Evolutionary conservation across 768 basidiomycete species (phyloP).

Genomic region (Leccinellum rugosiceps): DNA sequence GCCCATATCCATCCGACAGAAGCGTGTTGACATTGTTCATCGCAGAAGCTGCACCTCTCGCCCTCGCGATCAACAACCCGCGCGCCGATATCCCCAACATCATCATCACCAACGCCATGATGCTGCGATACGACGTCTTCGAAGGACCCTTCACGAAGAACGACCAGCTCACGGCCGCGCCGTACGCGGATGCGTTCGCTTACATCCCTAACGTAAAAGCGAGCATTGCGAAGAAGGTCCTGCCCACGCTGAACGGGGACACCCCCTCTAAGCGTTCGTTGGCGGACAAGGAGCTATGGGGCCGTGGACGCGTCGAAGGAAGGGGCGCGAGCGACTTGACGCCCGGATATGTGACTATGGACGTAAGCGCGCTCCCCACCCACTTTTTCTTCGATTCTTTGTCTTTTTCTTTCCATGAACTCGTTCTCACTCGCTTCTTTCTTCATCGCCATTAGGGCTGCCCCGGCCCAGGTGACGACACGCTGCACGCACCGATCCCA

Average conservation of each 20-base stretch:
- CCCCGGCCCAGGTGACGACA: background rate
- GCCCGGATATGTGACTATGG: background rate
- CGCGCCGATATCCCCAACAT: constrained; percentile 57
- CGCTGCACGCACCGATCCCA: too few relatives aligned
- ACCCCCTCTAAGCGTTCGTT: constrained; percentile 17
- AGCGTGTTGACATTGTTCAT: constrained; percentile 61
- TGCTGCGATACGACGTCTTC: constrained; percentile 64
- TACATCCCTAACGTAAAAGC: constrained; percentile 57
- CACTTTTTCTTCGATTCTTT: too few relatives aligned
- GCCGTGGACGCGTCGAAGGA: background rate
- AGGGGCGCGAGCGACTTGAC: constrained; percentile 36
- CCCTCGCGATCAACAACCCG: constrained; percentile 58
- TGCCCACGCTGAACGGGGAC: constrained; percentile 55
- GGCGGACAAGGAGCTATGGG: background rate
- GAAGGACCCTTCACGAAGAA: constrained; percentile 73
- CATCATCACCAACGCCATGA: constrained; percentile 62
- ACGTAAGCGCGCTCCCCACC: background rate
- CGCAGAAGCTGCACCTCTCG: constrained; percentile 50
- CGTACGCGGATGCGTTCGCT: constrained; percentile 62
- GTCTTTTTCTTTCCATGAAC: too few relatives aligned
- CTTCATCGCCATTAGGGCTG: constrained; percentile 44
- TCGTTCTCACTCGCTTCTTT: too few relatives aligned
- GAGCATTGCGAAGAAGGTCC: constrained; percentile 48
- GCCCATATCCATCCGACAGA: constrained; percentile 57
- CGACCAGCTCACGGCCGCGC: constrained; percentile 73